Evolutionary conservation across 495 filamentous ascomycete species (phyloP), one percentile per base, ranked within the genome.

Genomic region (Trichoderma erinaceum): DNA sequence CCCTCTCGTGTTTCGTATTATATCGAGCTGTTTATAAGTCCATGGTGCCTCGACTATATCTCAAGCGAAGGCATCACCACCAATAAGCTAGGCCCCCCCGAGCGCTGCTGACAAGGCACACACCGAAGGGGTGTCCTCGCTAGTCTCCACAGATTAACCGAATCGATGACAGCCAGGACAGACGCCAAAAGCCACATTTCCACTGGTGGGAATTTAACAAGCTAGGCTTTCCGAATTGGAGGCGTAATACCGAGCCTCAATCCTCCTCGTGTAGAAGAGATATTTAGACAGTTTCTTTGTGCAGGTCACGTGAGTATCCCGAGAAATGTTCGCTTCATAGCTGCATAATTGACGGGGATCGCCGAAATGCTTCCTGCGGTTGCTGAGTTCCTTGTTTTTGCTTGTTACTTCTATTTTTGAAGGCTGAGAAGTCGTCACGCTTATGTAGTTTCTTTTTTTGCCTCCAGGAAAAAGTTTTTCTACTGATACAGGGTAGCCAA

Each of bases 201-300:
- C 50, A 56, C 50, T 56, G n/a, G 50, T 56, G 50, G 50, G 50
- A 56, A 25, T 8, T 21, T 21, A n/a, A 23, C 16, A 5, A 25
- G 50, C n/a, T 56, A 56, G n/a, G 50, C 16, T 23, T 25, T 56
- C 50, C 50, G 50, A 56, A 25, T 21, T 56, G n/a, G 50, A 21
- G 50, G 21, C 50, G 50, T 21, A 56, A 56, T 25, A 25, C 50
- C 50, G 50, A 56, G 50, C 50, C 50, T 56, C 50, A 56, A 38
- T 56, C 50, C 50, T 56, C 18, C 43, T 46, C 43, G 43, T 46
- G 43, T 46, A 18, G 21, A 6, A 25, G n/a, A 56, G 16, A 25
- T 1, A 1, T 29, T 29, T 4, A 1, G n/a, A 8, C n/a, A 25
- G 43, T 3, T 16, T 13, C 10, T 11, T 44, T 6, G 32, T 6